These are phyloP conservation scores for Neostapfia colusana DNA, from an alignment of 176 grass and related monocot genomes.

Conservation along the genomic window DNA sequence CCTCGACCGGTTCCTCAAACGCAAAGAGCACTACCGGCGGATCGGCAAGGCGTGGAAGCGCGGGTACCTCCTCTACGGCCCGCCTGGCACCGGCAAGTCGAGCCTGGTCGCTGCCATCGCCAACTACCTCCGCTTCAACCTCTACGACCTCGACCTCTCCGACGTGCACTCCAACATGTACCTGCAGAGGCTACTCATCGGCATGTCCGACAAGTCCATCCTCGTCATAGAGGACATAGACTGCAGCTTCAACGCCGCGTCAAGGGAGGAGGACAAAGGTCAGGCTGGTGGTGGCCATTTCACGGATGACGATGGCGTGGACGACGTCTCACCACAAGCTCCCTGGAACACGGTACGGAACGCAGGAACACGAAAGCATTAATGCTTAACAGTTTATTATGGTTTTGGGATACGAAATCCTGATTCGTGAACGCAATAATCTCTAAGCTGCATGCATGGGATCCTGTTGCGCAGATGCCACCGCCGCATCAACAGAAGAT, in stretches of 20 bases:
- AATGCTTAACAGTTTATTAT: not conserved
- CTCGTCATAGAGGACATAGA: not conserved
- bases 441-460: not conserved
- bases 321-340: not conserved
- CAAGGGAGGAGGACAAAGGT: not conserved
- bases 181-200: not conserved
- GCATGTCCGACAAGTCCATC: conserved; percentile 1
- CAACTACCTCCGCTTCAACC: conserved; percentile 7
- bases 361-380: not conserved
- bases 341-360: not conserved
- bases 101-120: not conserved
- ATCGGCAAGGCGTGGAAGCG: conserved; percentile 3
- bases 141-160: conserved; percentile 7
- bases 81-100: not conserved
- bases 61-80: not conserved
- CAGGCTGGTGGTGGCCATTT: not conserved
- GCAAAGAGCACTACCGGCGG: not conserved
- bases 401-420: not conserved
- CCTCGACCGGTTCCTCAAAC: not conserved
- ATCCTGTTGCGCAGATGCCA: not conserved
- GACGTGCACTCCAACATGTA: not conserved
- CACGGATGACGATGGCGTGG: not conserved
- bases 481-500: not conserved
- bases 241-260: not conserved
- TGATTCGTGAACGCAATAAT: not conserved